Evolutionary conservation across 116 monocot genomes (phyloP), one percentile per base, ranked within the genome.

Genomic region (Iris pallida): DNA sequence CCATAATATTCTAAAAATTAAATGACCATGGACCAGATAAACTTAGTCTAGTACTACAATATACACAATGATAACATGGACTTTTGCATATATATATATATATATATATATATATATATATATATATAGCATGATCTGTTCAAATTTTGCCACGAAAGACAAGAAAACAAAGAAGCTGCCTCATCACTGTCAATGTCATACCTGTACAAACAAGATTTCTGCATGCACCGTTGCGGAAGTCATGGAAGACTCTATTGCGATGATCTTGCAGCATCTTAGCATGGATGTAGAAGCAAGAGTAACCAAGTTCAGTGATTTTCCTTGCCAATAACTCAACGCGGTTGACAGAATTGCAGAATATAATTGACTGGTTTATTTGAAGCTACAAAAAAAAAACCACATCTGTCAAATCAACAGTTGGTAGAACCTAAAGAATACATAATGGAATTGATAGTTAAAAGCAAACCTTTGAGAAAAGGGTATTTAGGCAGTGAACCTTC

Each of bases 201-300:
- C 92, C 92, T 70, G 92, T 88, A 48, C 92, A 93, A 53, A 93
- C 92, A 73, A 93, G 86, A 75, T 93, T 93, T 59, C 92, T 81
- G 70, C 92, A 93, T 52, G 92, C 92, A 64, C 92, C 92, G 67
- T 93, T 93, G 14, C 92, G 86, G 65, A 93, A 93, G 70, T 93
- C 92, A 82, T 93, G 92, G 51, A 88, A 93, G 2, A 93, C 92
- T 8, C 89, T 57, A 63, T 93, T 93, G 4, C 92, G 64, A 71
- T 93, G 92, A 56, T 88, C 92, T 80, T 93, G 92, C 65, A 92
- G 62, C 94, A 94, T 94, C 53, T 90, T 94, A 59, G 87, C 90
- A 77, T 94, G 94, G 19, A 94, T 94, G 71, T 94, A 94, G 72
- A 94, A 94, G 68, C 94, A 94, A 15, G 94, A 94, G 65, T 90